Conservation (phyloP, 495 filamentous ascomycete species). For the Astrothelium subdiscretum region DNA sequence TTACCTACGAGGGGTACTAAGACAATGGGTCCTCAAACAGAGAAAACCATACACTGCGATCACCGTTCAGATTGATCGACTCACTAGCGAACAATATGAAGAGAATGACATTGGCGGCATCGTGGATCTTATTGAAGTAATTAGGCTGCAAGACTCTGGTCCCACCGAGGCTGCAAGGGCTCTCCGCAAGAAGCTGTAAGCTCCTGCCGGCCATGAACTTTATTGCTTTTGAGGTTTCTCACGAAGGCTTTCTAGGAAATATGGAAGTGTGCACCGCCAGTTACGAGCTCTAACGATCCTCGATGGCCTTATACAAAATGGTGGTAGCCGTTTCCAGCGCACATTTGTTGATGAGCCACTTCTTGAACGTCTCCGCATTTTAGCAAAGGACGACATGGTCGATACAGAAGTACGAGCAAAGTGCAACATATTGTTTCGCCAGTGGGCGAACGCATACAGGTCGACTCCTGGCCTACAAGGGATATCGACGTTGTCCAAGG, state of each 20-base stretch:
- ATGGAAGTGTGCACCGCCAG: slow-evolving; percentile 85
- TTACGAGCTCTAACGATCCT: slow-evolving; percentile 82
- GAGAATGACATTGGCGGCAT: slow-evolving; percentile 87
- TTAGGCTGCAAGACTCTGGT: slow-evolving; percentile 78
- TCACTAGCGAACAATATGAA: slow-evolving; percentile 81
- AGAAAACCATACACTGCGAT: slow-evolving; percentile 92
- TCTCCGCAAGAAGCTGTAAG: slow-evolving; percentile 88
- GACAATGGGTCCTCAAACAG: slow-evolving; percentile 30
- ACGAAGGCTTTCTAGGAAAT: slow-evolving; percentile 50
- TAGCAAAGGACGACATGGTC: slow-evolving; percentile 72
- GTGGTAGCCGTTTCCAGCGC: slow-evolving; percentile 76
- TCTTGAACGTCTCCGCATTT: slow-evolving; percentile 81
- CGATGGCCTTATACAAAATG: slow-evolving; percentile 91
- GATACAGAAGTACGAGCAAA: slow-evolving; percentile 78
- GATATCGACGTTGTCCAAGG: slow-evolving; percentile 70
- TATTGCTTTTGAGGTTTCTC: background rate
- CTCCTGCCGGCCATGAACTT: background rate
- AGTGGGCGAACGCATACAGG: slow-evolving; percentile 81
- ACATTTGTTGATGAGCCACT: slow-evolving; percentile 85
- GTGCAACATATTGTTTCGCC: slow-evolving; percentile 70
- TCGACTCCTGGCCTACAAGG: slow-evolving; percentile 67
- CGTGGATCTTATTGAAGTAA: slow-evolving; percentile 84
- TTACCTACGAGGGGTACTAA: background rate
- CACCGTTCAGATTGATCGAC: slow-evolving; percentile 83
- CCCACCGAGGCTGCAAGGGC: slow-evolving; percentile 86